phyloP scores from a whole-genome alignment of 1,284 basidiomycete genomes.

The Rhodotorula sp. region DNA sequence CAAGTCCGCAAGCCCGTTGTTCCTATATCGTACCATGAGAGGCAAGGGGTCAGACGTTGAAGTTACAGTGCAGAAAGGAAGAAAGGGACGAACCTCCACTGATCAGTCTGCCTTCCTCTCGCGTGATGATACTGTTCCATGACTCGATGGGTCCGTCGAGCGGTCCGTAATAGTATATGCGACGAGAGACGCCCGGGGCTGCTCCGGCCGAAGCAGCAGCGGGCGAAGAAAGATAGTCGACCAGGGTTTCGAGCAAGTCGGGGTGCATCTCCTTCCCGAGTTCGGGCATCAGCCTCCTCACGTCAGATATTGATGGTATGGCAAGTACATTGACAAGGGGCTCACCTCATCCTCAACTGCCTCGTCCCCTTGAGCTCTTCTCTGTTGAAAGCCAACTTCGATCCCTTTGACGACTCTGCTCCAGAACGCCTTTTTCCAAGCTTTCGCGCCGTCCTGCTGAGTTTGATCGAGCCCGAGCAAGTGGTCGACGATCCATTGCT shows the following conservation, averaged over 20 bases:
- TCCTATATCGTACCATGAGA: not conserved
- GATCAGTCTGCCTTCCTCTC: constrained; percentile 36
- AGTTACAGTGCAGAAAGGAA: not conserved
- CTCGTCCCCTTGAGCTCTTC: constrained; percentile 2
- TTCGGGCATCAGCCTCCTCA: not conserved
- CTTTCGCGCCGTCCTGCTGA: not conserved
- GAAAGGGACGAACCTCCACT: constrained; percentile 20
- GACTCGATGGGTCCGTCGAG: not conserved
- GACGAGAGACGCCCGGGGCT: not conserved
- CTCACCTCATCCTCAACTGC: constrained; percentile 36
- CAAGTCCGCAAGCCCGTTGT: constrained; percentile 36
- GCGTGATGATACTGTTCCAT: constrained; percentile 24
- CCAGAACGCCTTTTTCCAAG: constrained; percentile 37
- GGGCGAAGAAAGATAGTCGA: constrained; percentile 20
- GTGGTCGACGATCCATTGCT: constrained; percentile 27
- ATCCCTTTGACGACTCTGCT: constrained; percentile 25
- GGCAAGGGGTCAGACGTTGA: too few species aligned
- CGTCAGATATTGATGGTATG: too few species aligned
- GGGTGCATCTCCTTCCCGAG: constrained; percentile 28
- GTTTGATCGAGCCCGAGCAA: not conserved
- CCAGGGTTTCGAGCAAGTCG: constrained; percentile 28
- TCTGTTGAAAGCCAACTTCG: constrained; percentile 27
- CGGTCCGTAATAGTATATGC: constrained; percentile 33
- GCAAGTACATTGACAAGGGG: too few species aligned
- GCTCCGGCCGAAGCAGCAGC: not conserved